Evolutionary conservation across 805 yeast genomes (phyloP).

Genomic region (Starmerella ratchasimensis): DNA sequence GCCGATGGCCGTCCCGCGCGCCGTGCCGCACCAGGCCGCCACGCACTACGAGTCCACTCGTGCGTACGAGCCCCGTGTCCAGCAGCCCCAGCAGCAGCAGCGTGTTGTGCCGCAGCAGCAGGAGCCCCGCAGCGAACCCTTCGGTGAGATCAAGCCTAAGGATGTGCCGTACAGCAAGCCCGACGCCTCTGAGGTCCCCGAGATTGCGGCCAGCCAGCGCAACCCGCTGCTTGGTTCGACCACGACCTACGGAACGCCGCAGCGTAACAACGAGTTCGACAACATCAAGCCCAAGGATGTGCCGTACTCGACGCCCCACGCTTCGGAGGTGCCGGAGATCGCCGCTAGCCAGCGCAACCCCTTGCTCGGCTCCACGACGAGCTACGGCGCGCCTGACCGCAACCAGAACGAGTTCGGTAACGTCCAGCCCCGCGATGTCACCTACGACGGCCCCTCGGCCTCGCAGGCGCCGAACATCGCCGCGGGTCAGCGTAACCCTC

Average conservation of each 20-base stretch:
- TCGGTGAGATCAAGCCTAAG: background rate
- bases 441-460: slow-evolving; percentile 1
- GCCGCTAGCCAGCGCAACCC: slow-evolving; percentile 4
- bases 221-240: background rate
- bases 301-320: background rate
- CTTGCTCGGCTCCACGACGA: slow-evolving; percentile 1
- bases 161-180: background rate
- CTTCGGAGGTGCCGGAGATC: background rate
- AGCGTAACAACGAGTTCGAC: background rate
- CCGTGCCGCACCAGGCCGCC: no score
- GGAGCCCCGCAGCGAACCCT: no score
- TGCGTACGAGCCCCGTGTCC: no score
- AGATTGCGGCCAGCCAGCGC: background rate
- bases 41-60: no score
- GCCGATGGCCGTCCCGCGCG: no score
- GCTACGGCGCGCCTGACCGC: slow-evolving; percentile 5
- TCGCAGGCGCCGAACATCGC: slow-evolving; percentile 2
- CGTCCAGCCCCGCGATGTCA: slow-evolving; percentile 1
- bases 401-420: background rate
- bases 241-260: no score
- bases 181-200: slow-evolving; percentile 1
- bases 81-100: no score
- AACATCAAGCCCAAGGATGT: background rate
- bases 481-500: slow-evolving; percentile 2
- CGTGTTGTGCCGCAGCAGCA: no score